phyloP scores from a whole-genome alignment of 176 grass and related monocot species.

The Metroxylon sagu region DNA sequence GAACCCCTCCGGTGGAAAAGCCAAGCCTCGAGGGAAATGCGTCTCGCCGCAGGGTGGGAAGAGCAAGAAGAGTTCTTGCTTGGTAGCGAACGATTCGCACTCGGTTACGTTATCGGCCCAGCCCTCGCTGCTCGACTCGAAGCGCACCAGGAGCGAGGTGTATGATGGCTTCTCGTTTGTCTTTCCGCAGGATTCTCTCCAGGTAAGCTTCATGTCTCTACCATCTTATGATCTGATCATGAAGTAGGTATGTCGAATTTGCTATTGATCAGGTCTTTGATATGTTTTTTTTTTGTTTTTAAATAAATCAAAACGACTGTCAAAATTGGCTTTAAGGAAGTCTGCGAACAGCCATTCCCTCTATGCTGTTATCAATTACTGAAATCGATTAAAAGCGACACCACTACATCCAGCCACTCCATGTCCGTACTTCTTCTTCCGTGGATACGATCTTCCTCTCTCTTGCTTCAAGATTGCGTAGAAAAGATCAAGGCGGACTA shows the following conservation, averaged over 20 bases:
- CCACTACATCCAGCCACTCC: too few relatives aligned
- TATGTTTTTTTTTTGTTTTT: too few relatives aligned
- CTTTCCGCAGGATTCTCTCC: constrained; percentile 49
- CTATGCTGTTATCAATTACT: too few relatives aligned
- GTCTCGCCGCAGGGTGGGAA: constrained; percentile 20
- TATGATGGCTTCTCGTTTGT: constrained; percentile 79
- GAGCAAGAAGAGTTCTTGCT: constrained; percentile 34
- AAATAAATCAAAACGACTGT: too few relatives aligned
- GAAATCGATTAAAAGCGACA: too few relatives aligned
- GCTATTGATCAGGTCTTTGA: too few relatives aligned
- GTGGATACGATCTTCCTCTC: too few relatives aligned
- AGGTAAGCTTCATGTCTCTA: constrained; percentile 32
- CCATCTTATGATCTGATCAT: background rate
- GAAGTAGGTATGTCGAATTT: too few relatives aligned
- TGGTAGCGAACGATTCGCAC: constrained; percentile 37
- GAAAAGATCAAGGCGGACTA: background rate
- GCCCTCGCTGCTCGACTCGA: constrained; percentile 39
- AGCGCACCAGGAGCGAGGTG: constrained; percentile 52
- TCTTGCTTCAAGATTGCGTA: too few relatives aligned
- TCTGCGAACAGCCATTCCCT: too few relatives aligned
- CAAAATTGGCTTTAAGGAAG: too few relatives aligned
- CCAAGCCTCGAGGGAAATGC: constrained; percentile 8
- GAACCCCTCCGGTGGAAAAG: background rate
- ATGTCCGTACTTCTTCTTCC: too few relatives aligned
- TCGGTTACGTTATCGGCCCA: constrained; percentile 64